Base-by-base conservation (phyloP, 768 basidiomycete species). In the Boletellus ananiceps region DNA sequence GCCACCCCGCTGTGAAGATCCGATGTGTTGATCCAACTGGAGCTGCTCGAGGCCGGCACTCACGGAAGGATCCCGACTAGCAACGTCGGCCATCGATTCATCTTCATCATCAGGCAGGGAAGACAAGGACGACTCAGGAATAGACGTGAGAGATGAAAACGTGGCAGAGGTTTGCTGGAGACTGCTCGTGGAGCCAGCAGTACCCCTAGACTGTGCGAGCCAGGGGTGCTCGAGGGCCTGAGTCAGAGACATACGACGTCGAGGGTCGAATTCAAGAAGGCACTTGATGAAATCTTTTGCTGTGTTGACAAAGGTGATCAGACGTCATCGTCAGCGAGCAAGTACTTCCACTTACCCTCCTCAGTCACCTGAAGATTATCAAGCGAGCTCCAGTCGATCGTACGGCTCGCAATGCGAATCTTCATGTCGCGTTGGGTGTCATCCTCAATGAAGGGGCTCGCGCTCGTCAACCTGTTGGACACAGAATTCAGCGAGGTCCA, bases 391-490 rank as follows among this genome's bases (percentile, higher is more conserved):
- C 86, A 88, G 50, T 92, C 84, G 34, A 91, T 77, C 3, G 47
- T 64, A 3, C 88, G 81, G 18, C 69, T 68, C 3, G 71, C 62
- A 43, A 89, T 83, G 6, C 85, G 79, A 40, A 77, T 70, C 41
- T 80, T 79, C 35, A 93, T 72, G 46, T 83, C 81, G 2, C 71
- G 68, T 23, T 76, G 71, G 34, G 68, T 69, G n/a, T 81, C 81
- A 32, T 89, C 81, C 54, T 93, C 90, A 32, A 86, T 73, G 69
- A 97, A 95, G 0, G 93, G 92, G 31, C 76, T 81, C 0, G 81
- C 61, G 62, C 87, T 85, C 0, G 87, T 84, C 36, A 93, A 66
- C 88, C 88, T 90, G 55, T 58, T 49, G 40, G 37, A 38, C n/a
- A 31, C 27, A 32, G 12, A 6, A 14, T 27, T 52, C 8, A 36